Conservation (phyloP, 129 eudicot genomes). For the Lonicera japonica region DNA sequence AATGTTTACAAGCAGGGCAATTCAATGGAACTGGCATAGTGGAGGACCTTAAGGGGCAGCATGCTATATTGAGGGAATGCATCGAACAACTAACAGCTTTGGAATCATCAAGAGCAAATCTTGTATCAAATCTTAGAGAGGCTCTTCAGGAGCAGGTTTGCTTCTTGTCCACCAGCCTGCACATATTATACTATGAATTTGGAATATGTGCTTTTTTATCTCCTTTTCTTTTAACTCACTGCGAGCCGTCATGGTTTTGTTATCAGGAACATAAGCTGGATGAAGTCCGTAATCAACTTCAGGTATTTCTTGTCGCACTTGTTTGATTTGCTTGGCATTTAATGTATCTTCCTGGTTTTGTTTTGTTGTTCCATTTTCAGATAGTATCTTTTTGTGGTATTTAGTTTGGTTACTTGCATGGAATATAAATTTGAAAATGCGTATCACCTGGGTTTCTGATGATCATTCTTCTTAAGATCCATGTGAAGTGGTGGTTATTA, state of each 20-base stretch:
- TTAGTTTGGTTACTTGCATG: no score
- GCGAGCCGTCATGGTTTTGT: conserved; percentile 16
- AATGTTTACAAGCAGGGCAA: conserved; percentile 21
- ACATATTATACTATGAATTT: background rate
- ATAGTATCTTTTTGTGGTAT: no score
- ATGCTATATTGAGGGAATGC: conserved; percentile 59
- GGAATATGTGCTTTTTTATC: no score
- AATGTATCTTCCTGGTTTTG: background rate
- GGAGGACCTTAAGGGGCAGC: conserved; percentile 83
- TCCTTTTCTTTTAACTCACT: background rate
- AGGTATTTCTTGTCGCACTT: conserved; percentile 33
- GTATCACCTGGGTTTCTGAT: no score
- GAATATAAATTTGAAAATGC: no score
- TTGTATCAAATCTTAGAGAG: conserved; percentile 56
- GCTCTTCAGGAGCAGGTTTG: conserved; percentile 93
- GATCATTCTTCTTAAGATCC: no score
- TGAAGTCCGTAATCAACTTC: conserved; percentile 65
- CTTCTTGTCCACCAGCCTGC: background rate
- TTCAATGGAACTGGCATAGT: conserved; percentile 32
- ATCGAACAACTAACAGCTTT: conserved; percentile 60
- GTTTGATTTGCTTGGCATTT: no score
- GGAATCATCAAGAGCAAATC: conserved; percentile 73
- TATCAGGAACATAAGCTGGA: conserved; percentile 77
- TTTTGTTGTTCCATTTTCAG: no score
- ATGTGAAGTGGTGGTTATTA: no score